Conservation (phyloP, 1,139 yeast genomes). For the Yamadazyma dendronema region DNA sequence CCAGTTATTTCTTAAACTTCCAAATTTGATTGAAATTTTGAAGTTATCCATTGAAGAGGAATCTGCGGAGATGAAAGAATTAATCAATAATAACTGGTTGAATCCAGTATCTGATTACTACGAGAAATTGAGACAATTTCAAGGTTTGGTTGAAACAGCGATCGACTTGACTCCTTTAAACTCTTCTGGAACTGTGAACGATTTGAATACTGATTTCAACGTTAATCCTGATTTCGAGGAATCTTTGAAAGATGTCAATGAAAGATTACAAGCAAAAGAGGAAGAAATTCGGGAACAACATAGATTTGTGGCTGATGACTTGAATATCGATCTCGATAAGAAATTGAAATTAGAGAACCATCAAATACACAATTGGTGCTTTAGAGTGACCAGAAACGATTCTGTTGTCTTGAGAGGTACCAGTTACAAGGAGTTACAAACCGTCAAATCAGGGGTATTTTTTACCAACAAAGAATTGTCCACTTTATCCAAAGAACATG, state of each 20-base stretch:
- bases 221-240: slow-evolving; percentile 91
- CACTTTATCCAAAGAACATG: slow-evolving; percentile 57
- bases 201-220: slow-evolving; percentile 60
- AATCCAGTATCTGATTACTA: slow-evolving; percentile 51
- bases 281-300: slow-evolving; percentile 61
- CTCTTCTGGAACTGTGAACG: slow-evolving; percentile 36
- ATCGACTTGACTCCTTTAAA: slow-evolving; percentile 83
- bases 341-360: slow-evolving; percentile 87
- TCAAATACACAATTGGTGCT: slow-evolving; percentile 88
- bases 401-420: slow-evolving; percentile 72
- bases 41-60: slow-evolving; percentile 36
- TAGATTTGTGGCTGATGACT: slow-evolving; percentile 64
- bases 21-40: slow-evolving; percentile 59
- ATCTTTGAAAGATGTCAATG: slow-evolving; percentile 59
- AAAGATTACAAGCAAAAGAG: slow-evolving; percentile 54
- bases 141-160: slow-evolving; percentile 88
- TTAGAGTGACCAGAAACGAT: slow-evolving; percentile 87
- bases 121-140: slow-evolving; percentile 59
- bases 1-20: slow-evolving; percentile 70
- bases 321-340: slow-evolving; percentile 79
- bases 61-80: slow-evolving; percentile 23
- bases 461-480: slow-evolving; percentile 73
- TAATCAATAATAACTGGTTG: slow-evolving; percentile 56
- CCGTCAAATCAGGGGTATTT: slow-evolving; percentile 92
- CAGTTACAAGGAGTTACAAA: slow-evolving; percentile 73